Percentiles rank a stretch among this genome's conserved stretches.
phyloP scores from a whole-genome alignment of 768 basidiomycete genomes.

The Mycena venus region DNA sequence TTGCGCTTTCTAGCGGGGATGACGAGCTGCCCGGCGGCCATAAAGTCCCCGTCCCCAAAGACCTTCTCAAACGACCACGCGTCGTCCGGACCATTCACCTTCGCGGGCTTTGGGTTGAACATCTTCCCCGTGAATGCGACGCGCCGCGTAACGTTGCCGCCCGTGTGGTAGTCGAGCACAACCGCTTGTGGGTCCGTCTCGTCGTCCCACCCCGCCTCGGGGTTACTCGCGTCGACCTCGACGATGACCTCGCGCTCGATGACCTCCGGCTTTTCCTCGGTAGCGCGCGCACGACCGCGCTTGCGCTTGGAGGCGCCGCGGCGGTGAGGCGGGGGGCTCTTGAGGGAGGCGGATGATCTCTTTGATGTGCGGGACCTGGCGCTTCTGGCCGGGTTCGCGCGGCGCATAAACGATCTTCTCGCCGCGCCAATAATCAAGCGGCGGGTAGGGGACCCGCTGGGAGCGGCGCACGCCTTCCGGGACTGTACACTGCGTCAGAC shows the following conservation, averaged over 20 bases:
- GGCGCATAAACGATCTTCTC: constrained; percentile 90
- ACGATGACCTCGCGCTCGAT: constrained; percentile 52
- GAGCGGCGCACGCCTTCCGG: constrained; percentile 77
- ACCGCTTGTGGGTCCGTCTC: constrained; percentile 76
- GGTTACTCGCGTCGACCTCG: constrained; percentile 49
- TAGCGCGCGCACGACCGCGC: constrained; percentile 41
- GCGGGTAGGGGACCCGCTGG: constrained; percentile 74
- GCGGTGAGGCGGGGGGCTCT: constrained; percentile 23
- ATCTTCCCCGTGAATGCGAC: constrained; percentile 83
- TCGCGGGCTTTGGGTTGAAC: constrained; percentile 62
- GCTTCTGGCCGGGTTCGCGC: constrained; percentile 50
- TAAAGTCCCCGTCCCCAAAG: constrained; percentile 90
- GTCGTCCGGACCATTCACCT: constrained; percentile 65
- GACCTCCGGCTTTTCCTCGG: neutral
- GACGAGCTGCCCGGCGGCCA: constrained; percentile 90
- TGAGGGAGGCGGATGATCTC: constrained; percentile 72
- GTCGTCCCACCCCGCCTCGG: constrained; percentile 90
- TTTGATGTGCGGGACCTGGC: constrained; percentile 77
- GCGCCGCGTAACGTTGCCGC: constrained; percentile 79
- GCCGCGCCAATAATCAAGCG: constrained; percentile 92
- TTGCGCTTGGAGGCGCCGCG: constrained; percentile 39
- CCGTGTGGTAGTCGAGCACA: constrained; percentile 77
- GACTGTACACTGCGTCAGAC: constrained; percentile 36
- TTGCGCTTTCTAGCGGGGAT: constrained; percentile 86
- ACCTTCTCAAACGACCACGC: constrained; percentile 92